Evolutionary conservation across 148 eudicot species (phyloP), one percentile per base, ranked within the genome.

Genomic region (Diospyros kaki): DNA sequence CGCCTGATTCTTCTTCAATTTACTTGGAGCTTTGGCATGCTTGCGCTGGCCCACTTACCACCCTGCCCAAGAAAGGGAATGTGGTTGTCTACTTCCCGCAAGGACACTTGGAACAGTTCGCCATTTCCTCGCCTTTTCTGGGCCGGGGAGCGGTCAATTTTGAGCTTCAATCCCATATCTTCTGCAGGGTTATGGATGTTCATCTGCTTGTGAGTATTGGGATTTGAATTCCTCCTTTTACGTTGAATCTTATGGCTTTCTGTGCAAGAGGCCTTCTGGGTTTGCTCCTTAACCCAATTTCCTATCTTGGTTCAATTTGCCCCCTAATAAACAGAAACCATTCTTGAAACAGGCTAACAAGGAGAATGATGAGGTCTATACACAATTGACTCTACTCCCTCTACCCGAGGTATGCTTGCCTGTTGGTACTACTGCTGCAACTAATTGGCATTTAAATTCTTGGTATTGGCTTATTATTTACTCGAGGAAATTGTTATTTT

Each of bases 301-400:
- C 14, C 38, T 62, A 9, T 56, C 71, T 54, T 69, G 38, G 65
- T 46, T 59, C 52, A 9, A 56, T 69, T 64, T 13, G 58, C 48
- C 40, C 60, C 40, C 45, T 67, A 15, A 72, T 39, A 73, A 46
- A 8, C n/a, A 39, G 28, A 28, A 28, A 28, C 28, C 51, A 45
- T 77, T 48, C 40, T 83, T 72, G 63, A 18, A 64, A 79, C 78
- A 93, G 97, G 98, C 91, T 68, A 91, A 91, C 73, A 93, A 85
- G 92, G 97, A 93, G 76, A 91, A 88, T 89, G 98, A 93, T 87
- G 97, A 93, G 85, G 93, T 91, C 54, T 93, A 91, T 68, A 87
- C 91, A 56, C 88, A 89, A 84, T 86, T 93, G 74, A 85, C 81
- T 78, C 82, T 93, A 12, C 89, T 91, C 51, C 94, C 98, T 74